Evolutionary conservation across 192 early-diverging fungal species (phyloP), one percentile per base, ranked within the genome.

Genomic region (Cetraspora pellucida): DNA sequence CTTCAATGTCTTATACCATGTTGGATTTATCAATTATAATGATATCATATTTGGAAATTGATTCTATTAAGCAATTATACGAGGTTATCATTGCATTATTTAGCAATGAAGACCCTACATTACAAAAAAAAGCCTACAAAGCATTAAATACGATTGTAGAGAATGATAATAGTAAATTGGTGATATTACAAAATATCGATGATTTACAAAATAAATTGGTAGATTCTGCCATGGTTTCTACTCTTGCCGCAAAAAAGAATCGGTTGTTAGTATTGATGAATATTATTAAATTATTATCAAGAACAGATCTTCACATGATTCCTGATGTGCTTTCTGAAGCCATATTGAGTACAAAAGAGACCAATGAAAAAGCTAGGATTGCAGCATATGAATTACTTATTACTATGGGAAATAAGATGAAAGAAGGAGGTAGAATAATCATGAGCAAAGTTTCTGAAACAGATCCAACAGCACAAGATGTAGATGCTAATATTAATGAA

Each of bases 81-180:
- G 85, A 85, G 71, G 80, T 87, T 60, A 77, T 88, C 54, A 83
- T 80, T 9, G 85, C 84, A 0, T 77, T 89, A 14, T 82, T 93
- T 43, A 85, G 83, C 49, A 87, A 94, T 64, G 78, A 82, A 17
- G 93, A 95, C 71, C 80, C 91, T 0, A 88, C 87, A 14, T 78
- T 97, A 19, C 97, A 98, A 78, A 99, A 99, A 88, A 96, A 95
- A 84, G 94, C 92, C 0, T 99, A 99, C 87, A 96, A 96, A 85
- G 86, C 92, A 7, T 88, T 99, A 14, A 85, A 87, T 77, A 87
- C 87, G 44, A 74, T 90, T 68, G 74, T 84, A 28, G 83, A 81
- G 17, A 85, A 80, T 14, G 80, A 87, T 27, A 83, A 79, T 75
- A 88, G 89, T 16, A 80, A 83, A 27, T 46, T 70, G 14, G 80